Evolutionary conservation across 2,329 filamentous ascomycete genomes (phyloP).

Genomic region (Aureobasidium sp.): DNA sequence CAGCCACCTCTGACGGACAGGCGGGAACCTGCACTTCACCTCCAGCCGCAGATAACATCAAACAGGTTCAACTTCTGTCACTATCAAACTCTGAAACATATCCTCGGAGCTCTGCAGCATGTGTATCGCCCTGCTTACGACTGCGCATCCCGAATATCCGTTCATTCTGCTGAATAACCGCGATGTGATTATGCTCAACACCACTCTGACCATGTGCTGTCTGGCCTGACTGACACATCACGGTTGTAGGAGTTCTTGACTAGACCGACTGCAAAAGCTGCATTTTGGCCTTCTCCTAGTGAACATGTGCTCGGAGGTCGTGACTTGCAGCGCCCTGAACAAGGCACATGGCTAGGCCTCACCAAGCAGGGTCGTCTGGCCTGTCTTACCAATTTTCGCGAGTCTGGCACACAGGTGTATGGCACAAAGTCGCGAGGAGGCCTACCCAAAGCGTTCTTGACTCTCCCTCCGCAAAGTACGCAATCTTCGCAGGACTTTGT

Average conservation of each 20-base stretch:
- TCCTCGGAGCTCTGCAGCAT: slow-evolving; percentile 22
- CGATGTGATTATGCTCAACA: slow-evolving; percentile 29
- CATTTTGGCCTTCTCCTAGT: slow-evolving; percentile 52
- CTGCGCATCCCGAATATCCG: slow-evolving; percentile 41
- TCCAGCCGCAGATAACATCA: background rate
- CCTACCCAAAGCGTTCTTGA: slow-evolving; percentile 54
- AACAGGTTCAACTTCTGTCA: background rate
- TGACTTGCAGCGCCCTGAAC: slow-evolving; percentile 50
- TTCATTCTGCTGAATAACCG: slow-evolving; percentile 45
- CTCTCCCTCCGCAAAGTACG: slow-evolving; percentile 31
- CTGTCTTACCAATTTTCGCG: slow-evolving; percentile 57
- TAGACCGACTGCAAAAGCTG: slow-evolving; percentile 50
- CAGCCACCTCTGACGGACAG: slow-evolving; percentile 5
- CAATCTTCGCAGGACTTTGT: slow-evolving; percentile 45
- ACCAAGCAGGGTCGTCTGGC: slow-evolving; percentile 53
- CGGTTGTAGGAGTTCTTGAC: slow-evolving; percentile 49
- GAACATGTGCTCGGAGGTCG: slow-evolving; percentile 51
- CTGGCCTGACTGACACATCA: background rate
- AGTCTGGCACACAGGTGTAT: slow-evolving; percentile 36
- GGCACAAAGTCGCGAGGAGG: slow-evolving; percentile 47
- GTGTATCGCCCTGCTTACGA: slow-evolving; percentile 44
- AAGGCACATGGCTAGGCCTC: slow-evolving; percentile 58
- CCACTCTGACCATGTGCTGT: background rate
- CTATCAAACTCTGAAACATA: background rate
- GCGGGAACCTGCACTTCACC: background rate